A percentile compares a stretch with the other conserved stretches of the same genome.
Conservation (phyloP, 192 early-diverging fungal genomes). For the Mortierella hygrophila region DNA sequence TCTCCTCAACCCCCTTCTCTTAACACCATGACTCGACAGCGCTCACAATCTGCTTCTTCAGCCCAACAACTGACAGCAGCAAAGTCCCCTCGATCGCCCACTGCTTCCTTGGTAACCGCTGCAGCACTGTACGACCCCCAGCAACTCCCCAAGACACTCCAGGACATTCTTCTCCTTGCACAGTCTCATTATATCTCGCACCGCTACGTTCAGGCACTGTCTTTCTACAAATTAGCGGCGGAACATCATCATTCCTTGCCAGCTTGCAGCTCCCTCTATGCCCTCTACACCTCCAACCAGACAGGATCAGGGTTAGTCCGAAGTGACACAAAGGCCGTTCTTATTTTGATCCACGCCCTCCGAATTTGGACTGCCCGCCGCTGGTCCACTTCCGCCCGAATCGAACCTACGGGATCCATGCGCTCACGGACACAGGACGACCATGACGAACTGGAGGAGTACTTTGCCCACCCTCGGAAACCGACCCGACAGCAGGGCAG, state of each 20-base stretch:
- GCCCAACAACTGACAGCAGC: slow-evolving; percentile 9
- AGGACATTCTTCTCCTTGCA: slow-evolving; percentile 50
- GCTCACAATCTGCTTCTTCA: slow-evolving; percentile 41
- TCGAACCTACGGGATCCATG: neutral
- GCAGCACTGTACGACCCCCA: slow-evolving; percentile 26
- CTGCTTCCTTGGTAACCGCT: slow-evolving; percentile 28
- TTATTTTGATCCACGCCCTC: slow-evolving; percentile 45
- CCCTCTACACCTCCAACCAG: slow-evolving; percentile 44
- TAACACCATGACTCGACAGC: slow-evolving; percentile 32
- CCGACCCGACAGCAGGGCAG: slow-evolving; percentile 1
- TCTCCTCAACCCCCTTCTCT: neutral
- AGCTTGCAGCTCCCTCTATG: slow-evolving; percentile 44
- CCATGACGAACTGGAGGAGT: slow-evolving; percentile 47
- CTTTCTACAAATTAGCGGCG: slow-evolving; percentile 38
- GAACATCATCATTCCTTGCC: slow-evolving; percentile 45
- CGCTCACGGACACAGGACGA: slow-evolving; percentile 26
- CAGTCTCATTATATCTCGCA: slow-evolving; percentile 54
- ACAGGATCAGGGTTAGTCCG: slow-evolving; percentile 29
- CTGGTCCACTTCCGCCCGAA: slow-evolving; percentile 20
- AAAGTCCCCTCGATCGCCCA: slow-evolving; percentile 21
- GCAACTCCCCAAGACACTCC: slow-evolving; percentile 35
- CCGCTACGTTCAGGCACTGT: slow-evolving; percentile 41
- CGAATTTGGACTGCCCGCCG: slow-evolving; percentile 48
- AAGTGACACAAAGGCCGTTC: slow-evolving; percentile 45
- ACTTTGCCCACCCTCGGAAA: slow-evolving; percentile 42